Percentiles rank a stretch among this genome's conserved stretches.
phyloP scores from a whole-genome alignment of 805 yeast species.

The Ogataea haglerorum region DNA sequence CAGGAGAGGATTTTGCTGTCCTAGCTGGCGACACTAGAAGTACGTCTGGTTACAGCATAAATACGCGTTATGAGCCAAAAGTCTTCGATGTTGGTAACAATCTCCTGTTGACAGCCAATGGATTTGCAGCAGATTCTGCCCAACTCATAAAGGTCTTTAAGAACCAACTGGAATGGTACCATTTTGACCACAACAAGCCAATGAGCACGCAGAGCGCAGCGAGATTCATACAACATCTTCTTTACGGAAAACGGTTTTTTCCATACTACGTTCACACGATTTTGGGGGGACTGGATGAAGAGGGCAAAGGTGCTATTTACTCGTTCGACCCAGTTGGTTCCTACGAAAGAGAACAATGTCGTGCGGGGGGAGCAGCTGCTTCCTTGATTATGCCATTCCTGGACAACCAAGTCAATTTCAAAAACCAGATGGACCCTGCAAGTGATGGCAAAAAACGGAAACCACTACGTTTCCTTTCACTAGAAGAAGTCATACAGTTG shows the following conservation, averaged over 20 bases:
- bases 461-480: conserved; percentile 57
- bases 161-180: conserved; percentile 82
- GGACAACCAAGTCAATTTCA: conserved; percentile 95
- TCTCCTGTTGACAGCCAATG: conserved; percentile 86
- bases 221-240: conserved; percentile 80
- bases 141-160: conserved; percentile 76
- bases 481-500: conserved; percentile 82
- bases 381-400: conserved; percentile 94
- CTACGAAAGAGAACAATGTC: conserved; percentile 93
- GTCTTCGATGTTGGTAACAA: conserved; percentile 87
- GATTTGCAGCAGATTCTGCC: conserved; percentile 92
- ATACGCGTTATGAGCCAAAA: conserved; percentile 89
- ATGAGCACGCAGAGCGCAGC: conserved; percentile 75
- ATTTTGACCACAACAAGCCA: conserved; percentile 78
- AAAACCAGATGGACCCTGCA: conserved; percentile 85
- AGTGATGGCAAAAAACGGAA: conserved; percentile 64
- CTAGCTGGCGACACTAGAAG: conserved; percentile 99
- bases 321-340: conserved; percentile 98
- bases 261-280: conserved; percentile 96
- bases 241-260: conserved; percentile 91
- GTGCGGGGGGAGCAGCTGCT: conserved; percentile 98
- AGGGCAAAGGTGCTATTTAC: conserved; percentile 91
- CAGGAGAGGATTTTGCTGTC: conserved; percentile 95
- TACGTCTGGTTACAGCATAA: conserved; percentile 88
- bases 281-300: conserved; percentile 87